Conservation (phyloP, 2,329 filamentous ascomycete species). For the Fusarium sp. region DNA sequence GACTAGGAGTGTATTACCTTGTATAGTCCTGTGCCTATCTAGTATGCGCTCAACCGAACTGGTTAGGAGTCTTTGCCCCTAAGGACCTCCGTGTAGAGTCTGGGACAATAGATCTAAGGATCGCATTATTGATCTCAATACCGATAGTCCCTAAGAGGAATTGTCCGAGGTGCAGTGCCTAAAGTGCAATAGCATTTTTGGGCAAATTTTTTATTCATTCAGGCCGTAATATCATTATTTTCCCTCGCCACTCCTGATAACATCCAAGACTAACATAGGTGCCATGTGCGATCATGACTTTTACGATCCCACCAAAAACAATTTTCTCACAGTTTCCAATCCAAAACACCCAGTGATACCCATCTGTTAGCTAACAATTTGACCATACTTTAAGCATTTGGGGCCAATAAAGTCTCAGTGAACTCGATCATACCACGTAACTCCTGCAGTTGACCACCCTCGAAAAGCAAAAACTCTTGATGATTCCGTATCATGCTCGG, state of each 20-base stretch:
- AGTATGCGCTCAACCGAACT: neutral
- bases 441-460: conserved; percentile 29
- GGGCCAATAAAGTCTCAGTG: conserved; percentile 29
- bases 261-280: too few relatives aligned
- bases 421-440: conserved; percentile 30
- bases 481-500: conserved; percentile 35
- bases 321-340: too few relatives aligned
- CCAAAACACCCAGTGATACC: too few relatives aligned
- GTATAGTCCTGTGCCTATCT: neutral
- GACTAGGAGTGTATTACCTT: neutral
- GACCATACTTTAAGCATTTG: neutral
- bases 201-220: too few relatives aligned
- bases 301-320: neutral
- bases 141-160: too few relatives aligned
- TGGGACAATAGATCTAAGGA: neutral
- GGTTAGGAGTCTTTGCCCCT: neutral
- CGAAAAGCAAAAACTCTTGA: conserved; percentile 27
- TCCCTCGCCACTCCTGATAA: too few relatives aligned
- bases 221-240: too few relatives aligned
- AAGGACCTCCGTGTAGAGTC: neutral
- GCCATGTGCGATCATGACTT: neutral
- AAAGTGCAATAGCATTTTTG: too few relatives aligned
- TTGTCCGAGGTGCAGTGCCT: too few relatives aligned
- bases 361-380: too few relatives aligned
- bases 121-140: too few relatives aligned